Conservation (phyloP, 495 filamentous ascomycete species). For the Penicillium crystallinum region DNA sequence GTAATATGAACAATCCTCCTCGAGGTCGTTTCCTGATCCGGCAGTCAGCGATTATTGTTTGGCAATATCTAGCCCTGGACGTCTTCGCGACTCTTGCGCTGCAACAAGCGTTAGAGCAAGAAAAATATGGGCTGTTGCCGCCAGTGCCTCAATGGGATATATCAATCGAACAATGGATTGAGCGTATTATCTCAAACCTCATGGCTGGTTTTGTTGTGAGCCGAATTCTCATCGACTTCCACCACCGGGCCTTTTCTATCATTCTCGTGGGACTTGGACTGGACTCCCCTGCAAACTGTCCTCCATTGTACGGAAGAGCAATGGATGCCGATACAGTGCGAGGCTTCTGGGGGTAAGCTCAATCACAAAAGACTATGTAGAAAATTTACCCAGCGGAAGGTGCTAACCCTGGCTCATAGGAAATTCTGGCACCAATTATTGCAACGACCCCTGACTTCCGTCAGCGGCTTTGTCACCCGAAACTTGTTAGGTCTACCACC, state of each 20-base stretch:
- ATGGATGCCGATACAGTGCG: slow-evolving; percentile 29
- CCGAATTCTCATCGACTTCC: slow-evolving; percentile 18
- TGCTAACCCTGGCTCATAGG: slow-evolving; percentile 13
- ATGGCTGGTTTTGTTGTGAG: slow-evolving; percentile 18
- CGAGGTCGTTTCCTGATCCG: slow-evolving; percentile 18
- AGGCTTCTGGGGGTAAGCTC: slow-evolving; percentile 29
- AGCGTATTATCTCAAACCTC: slow-evolving; percentile 15
- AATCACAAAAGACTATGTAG: neutral
- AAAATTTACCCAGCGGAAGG: neutral
- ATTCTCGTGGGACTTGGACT: slow-evolving; percentile 17
- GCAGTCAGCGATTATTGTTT: slow-evolving; percentile 10
- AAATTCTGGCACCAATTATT: slow-evolving; percentile 42
- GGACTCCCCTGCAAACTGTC: slow-evolving; percentile 26
- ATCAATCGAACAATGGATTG: slow-evolving; percentile 16
- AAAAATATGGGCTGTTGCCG: slow-evolving; percentile 5
- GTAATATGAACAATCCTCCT: neutral
- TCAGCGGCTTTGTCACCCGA: slow-evolving; percentile 20
- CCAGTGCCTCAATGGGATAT: slow-evolving; percentile 15
- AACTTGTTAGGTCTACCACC: slow-evolving; percentile 18
- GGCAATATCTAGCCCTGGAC: slow-evolving; percentile 24
- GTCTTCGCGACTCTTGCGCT: slow-evolving; percentile 12
- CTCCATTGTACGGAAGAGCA: slow-evolving; percentile 29
- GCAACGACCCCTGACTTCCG: slow-evolving; percentile 25
- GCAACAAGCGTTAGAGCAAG: slow-evolving; percentile 12
- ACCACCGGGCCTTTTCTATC: slow-evolving; percentile 18